Conservation (phyloP, 2,329 filamentous ascomycete species). For the Sporothrix brunneoviolacea region DNA sequence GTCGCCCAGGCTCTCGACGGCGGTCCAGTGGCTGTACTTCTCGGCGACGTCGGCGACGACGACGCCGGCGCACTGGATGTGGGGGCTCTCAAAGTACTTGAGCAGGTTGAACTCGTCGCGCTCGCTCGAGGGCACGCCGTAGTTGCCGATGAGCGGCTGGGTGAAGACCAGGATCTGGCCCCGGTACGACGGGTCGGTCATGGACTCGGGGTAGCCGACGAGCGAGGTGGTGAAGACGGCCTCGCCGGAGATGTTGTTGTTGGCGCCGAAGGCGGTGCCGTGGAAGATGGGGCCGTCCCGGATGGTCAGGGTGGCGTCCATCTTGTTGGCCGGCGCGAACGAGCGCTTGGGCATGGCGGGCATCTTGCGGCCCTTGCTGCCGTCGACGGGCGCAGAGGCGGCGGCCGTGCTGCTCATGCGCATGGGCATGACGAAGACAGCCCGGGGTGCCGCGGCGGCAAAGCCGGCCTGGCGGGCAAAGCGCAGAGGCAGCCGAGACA, state of each 20-base stretch:
- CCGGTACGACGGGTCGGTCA: conserved; percentile 81
- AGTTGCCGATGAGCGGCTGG: conserved; percentile 96
- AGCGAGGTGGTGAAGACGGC: conserved; percentile 98
- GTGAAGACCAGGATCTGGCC: conserved; percentile 98
- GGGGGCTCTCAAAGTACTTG: conserved; percentile 96
- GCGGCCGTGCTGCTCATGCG: conserved; percentile 25
- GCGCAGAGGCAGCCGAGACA: conserved; percentile 49
- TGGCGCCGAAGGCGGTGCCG: conserved; percentile 93
- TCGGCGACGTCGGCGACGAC: conserved; percentile 92
- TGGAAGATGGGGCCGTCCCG: conserved; percentile 93
- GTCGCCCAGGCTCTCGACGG: conserved; percentile 83
- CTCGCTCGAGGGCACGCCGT: conserved; percentile 82
- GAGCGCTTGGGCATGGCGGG: conserved; percentile 50
- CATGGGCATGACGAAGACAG: conserved; percentile 32
- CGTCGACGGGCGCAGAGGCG: conserved; percentile 58
- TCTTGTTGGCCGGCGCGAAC: conserved; percentile 56
- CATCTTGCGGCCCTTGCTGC: conserved; percentile 64
- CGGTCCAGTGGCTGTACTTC: conserved; percentile 97
- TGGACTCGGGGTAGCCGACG: conserved; percentile 94
- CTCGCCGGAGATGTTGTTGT: conserved; percentile 94
- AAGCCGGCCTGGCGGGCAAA: conserved; percentile 40
- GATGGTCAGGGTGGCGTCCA: conserved; percentile 90
- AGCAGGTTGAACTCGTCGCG: conserved; percentile 85
- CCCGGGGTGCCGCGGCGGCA: conserved; percentile 26
- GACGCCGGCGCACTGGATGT: conserved; percentile 92